Evolutionary conservation across 2,329 filamentous ascomycete species (phyloP), one percentile per base, ranked within the genome.

Genomic region (Pseudogymnoascus sp.): DNA sequence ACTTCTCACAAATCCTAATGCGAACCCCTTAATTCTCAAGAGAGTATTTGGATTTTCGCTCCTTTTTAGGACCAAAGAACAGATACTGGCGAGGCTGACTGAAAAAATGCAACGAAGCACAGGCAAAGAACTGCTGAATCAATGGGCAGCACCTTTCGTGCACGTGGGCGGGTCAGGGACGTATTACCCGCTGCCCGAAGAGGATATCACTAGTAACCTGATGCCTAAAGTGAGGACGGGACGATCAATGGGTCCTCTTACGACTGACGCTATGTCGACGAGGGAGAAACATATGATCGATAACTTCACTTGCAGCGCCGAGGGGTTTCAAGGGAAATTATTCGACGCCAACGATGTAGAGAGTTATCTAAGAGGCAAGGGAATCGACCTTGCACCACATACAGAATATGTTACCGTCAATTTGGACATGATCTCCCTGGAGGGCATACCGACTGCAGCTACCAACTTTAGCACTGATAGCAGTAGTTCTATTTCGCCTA

Each of bases 271-370:
- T 2, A 74, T 74, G 30, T 66, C 74, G 1, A 71, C 75, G 1
- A 72, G 76, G 16, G 78, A 81, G 25, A 70, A 74, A 5, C 67
- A 73, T 18, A 66, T 85, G 6, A 75, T 78, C 37, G 68, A 72
- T 11, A 75, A 77, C 14, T 76, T 88, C 65, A 75, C 75, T 18
- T 79, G 82, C 64, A 79, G 78, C 38, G 71, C 86, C 6, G 78
- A 81, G 1, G 87, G 84, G 0, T 88, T 86, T 63, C 81, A 88
- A 62, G 89, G 89, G 4, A 83, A 89, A 58, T 94, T 90, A 77
- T 89, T 88, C 66, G 89, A 94, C 68, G 76, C 85, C 0, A 81
- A 89, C 62, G 90, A 94, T 70, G 85, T 91, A 0, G 88, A 94
- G 71, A 78, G 82, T 11, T 94, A 91, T 69, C 75, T 95, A 2